phyloP scores from a whole-genome alignment of 2,329 filamentous ascomycete genomes.

The Fusarium temperatum region DNA sequence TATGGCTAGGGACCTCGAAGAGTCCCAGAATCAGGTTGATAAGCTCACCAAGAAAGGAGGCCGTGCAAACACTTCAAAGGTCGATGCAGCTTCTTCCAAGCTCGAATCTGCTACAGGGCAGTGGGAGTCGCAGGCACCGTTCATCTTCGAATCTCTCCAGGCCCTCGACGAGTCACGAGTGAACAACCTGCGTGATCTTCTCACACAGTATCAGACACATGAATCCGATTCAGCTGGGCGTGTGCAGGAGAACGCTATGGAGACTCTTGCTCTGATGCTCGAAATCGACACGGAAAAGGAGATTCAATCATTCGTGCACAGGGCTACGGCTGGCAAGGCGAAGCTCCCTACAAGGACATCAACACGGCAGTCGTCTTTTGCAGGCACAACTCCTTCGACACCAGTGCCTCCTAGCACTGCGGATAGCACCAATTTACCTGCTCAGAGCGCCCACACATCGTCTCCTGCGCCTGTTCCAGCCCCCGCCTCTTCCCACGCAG shows the following conservation, averaged over 20 bases:
- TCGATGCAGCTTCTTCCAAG: conserved; percentile 76
- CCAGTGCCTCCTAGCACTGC: conserved; percentile 42
- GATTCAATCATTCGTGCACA: conserved; percentile 75
- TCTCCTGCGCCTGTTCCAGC: conserved; percentile 17
- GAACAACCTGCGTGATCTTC: conserved; percentile 87
- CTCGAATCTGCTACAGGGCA: conserved; percentile 82
- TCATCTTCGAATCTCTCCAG: conserved; percentile 92
- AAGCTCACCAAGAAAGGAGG: conserved; percentile 83
- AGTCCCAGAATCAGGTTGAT: conserved; percentile 84
- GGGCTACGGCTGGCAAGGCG: conserved; percentile 53
- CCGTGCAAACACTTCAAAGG: conserved; percentile 79
- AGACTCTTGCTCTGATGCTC: conserved; percentile 81
- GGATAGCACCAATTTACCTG: conserved; percentile 34
- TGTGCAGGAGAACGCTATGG: conserved; percentile 77
- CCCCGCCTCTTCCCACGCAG: conserved; percentile 27
- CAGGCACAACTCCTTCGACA: conserved; percentile 38
- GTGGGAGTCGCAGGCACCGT: conserved; percentile 95
- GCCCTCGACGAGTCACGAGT: conserved; percentile 87
- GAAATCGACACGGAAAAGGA: conserved; percentile 89
- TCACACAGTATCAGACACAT: conserved; percentile 93
- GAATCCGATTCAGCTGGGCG: conserved; percentile 88
- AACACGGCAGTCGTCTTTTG: conserved; percentile 53
- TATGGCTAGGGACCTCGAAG: conserved; percentile 86
- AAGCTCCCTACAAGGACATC: conserved; percentile 51
- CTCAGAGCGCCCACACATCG: conserved; percentile 14